Evolutionary conservation across 805 yeast genomes (phyloP), one percentile per base, ranked within the genome.

Genomic region (Candida sakaeoensis): DNA sequence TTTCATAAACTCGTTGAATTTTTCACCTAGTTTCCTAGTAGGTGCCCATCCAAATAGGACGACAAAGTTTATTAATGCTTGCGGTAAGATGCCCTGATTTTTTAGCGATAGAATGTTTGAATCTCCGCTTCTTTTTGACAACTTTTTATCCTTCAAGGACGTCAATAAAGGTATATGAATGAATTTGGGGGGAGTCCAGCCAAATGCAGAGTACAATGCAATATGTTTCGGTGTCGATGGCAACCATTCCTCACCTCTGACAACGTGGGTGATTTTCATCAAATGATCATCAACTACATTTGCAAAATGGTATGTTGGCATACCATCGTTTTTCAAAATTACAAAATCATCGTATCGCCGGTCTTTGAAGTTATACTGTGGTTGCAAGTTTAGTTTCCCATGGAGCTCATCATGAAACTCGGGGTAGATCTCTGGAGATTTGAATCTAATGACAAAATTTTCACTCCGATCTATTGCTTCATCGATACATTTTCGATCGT

Each of bases 191-290:
- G 84, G 78, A 0, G 53, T 47, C 97, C 97, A 91, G 0, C 85
- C 87, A 55, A 91, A 82, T 0, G 96, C 95, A 13, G 73, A 51
- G 56, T 93, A 95, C 37, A 93, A 58, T 0, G 96, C 91, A 33
- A 89, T 72, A 54, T 93, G 99, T 52, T 90, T 91, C 2, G 97
- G 96, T 0, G 99, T 93, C 0, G 98, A 87, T 1, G 95, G 85
- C 8, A 93, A 65, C 99, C 99, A 93, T 59, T 93, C 99, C 55
- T 93, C 99, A 24, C 99, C 99, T 49, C 99, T 72, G 4, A 93
- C 80, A 7, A 93, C 99, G 60, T 93, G 97, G 0, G 96, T 85
- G 32, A 93, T 85, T 33, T 79, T 60, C 99, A 93, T 93, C 34
- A 85, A 63, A 57, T 90, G 95, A 57, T 93, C 99, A 56, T 93